Percentiles rank a stretch among this genome's conserved stretches.
phyloP scores from a whole-genome alignment of 2,329 filamentous ascomycete genomes.

The Claviceps digitariae region DNA sequence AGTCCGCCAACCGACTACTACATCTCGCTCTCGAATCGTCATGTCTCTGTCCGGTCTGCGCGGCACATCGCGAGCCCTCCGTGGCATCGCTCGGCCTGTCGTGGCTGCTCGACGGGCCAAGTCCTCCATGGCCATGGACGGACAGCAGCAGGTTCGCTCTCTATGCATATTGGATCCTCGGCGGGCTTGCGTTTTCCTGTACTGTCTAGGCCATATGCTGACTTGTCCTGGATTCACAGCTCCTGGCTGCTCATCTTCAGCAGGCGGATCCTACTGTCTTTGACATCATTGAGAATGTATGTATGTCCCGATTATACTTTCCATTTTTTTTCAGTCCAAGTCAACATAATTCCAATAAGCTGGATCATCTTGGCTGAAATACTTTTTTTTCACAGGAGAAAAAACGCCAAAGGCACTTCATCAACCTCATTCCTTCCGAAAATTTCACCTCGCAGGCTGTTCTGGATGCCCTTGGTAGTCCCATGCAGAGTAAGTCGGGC shows the following conservation, averaged over 20 bases:
- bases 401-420: conserved; percentile 90
- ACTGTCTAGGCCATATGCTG: conserved; percentile 4
- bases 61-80: conserved; percentile 34
- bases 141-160: conserved; percentile 47
- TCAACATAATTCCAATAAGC: too few relatives aligned
- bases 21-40: conserved; percentile 1
- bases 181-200: too few relatives aligned
- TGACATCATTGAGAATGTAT: conserved; percentile 80
- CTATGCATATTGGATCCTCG: too few relatives aligned
- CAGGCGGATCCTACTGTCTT: conserved; percentile 79
- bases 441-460: conserved; percentile 93
- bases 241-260: conserved; percentile 66
- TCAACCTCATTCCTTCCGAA: conserved; percentile 91
- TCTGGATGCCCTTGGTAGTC: conserved; percentile 78
- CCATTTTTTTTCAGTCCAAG: too few relatives aligned
- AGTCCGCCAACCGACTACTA: neutral
- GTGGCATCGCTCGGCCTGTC: conserved; percentile 23
- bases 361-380: neutral
- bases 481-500: conserved; percentile 67
- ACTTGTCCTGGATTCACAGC: conserved; percentile 38
- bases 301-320: neutral
- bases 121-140: conserved; percentile 36
- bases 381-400: conserved; percentile 54
- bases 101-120: conserved; percentile 23
- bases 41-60: conserved; percentile 37